Conservation (phyloP, 2,329 filamentous ascomycete species). For the Aureobasidium musti region DNA sequence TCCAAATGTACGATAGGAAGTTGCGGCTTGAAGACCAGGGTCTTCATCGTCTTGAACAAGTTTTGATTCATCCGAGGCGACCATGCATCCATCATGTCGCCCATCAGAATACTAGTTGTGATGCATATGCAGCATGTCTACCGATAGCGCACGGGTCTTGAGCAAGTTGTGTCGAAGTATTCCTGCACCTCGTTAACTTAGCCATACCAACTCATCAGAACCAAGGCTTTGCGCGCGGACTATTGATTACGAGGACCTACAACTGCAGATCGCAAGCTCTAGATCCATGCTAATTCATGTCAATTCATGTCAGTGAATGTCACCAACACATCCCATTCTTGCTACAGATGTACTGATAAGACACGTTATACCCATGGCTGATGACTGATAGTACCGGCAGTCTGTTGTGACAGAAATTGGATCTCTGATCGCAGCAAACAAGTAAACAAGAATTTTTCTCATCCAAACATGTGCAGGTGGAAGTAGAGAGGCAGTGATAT, state of each 20-base stretch:
- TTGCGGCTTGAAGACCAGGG: no score
- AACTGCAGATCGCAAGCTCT: slow-evolving; percentile 16
- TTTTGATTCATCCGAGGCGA: neutral
- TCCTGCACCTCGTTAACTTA: neutral
- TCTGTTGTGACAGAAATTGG: neutral
- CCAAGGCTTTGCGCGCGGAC: neutral
- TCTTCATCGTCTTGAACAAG: neutral
- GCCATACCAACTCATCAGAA: neutral
- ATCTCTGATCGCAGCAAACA: neutral
- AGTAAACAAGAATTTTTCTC: neutral
- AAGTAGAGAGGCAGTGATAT: neutral
- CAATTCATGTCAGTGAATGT: no score
- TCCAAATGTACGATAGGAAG: no score
- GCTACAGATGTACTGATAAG: neutral
- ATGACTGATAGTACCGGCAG: no score
- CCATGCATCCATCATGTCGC: neutral
- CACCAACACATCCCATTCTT: no score
- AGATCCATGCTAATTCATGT: neutral
- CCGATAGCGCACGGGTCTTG: neutral
- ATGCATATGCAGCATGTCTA: neutral
- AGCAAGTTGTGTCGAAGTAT: neutral
- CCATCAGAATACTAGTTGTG: neutral
- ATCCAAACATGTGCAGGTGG: neutral
- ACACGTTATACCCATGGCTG: no score
- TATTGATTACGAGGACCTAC: neutral